Conservation (phyloP, 2,329 filamentous ascomycete genomes). For the Alternaria sp. region DNA sequence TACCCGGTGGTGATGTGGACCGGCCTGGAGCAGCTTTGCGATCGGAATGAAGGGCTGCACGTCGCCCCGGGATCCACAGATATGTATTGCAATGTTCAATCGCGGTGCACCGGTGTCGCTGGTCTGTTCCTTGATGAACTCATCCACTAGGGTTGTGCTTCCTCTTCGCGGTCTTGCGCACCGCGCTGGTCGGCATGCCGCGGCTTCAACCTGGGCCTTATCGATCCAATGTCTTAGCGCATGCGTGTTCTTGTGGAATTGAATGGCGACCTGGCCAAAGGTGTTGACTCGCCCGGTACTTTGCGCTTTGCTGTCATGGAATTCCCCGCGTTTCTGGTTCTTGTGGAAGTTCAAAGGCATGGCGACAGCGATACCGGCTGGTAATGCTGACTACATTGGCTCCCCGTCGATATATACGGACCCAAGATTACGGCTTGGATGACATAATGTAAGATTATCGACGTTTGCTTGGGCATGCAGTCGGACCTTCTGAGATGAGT, state of each 20-base stretch:
- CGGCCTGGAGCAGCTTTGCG: constrained; percentile 57
- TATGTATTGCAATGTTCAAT: constrained; percentile 65
- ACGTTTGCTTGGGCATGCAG: background rate
- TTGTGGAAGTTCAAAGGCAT: constrained; percentile 16
- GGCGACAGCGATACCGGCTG: constrained; percentile 3
- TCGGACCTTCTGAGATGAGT: background rate
- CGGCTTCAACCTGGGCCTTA: constrained; percentile 15
- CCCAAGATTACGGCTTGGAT: background rate
- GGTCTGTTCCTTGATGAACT: background rate
- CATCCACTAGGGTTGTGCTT: background rate
- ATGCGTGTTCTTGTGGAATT: constrained; percentile 29
- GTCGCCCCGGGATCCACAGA: constrained; percentile 63
- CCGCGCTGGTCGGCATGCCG: background rate
- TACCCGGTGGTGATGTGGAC: constrained; percentile 36
- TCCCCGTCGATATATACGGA: background rate
- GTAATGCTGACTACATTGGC: background rate
- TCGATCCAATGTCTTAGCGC: constrained; percentile 30
- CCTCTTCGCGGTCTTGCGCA: background rate
- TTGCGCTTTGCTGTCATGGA: constrained; percentile 20
- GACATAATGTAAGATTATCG: background rate
- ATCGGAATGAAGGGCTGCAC: constrained; percentile 69
- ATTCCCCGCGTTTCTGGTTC: constrained; percentile 13
- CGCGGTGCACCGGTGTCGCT: constrained; percentile 14
- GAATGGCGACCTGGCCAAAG: constrained; percentile 27
- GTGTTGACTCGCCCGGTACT: constrained; percentile 21